Percentiles rank a stretch among this genome's conserved stretches.
phyloP scores from a whole-genome alignment of 2,329 filamentous ascomycete species.

The Fusarium sp. region DNA sequence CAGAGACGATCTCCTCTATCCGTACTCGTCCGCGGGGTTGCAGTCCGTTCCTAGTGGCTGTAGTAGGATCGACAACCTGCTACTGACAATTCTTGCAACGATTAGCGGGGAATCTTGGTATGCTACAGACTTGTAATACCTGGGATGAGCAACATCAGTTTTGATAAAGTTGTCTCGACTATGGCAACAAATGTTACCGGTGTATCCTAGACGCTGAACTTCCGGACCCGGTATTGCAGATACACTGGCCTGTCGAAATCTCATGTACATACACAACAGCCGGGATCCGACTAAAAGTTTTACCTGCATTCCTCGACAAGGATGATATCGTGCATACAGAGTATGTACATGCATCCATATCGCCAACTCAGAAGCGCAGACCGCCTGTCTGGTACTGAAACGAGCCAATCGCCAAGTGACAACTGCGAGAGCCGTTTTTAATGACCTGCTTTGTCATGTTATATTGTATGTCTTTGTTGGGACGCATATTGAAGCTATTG shows the following conservation, averaged over 20 bases:
- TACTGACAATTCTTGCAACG: not conserved
- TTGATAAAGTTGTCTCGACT: not conserved
- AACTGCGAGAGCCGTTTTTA: constrained; percentile 11
- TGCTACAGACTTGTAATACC: not conserved
- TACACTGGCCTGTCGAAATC: not conserved
- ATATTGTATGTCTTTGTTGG: constrained; percentile 16
- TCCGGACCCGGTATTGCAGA: not conserved
- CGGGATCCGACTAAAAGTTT: constrained; percentile 21
- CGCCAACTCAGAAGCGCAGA: constrained; percentile 47
- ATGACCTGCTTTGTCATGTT: constrained; percentile 29
- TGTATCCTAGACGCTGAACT: not conserved
- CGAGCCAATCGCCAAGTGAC: constrained; percentile 35
- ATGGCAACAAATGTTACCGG: not conserved
- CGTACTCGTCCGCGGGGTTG: not conserved
- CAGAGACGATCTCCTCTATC: constrained; percentile 4
- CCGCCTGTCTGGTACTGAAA: constrained; percentile 40
- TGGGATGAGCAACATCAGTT: not conserved
- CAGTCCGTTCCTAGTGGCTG: not conserved
- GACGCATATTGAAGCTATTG: constrained; percentile 8
- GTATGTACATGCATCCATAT: constrained; percentile 37
- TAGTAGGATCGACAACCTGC: not conserved
- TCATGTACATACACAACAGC: not conserved
- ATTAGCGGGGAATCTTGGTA: not conserved
- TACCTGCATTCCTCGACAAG: constrained; percentile 28
- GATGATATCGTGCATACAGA: constrained; percentile 42